Base-by-base conservation (phyloP, 176 grass and related monocot species). In the Oryza glaberrima region DNA sequence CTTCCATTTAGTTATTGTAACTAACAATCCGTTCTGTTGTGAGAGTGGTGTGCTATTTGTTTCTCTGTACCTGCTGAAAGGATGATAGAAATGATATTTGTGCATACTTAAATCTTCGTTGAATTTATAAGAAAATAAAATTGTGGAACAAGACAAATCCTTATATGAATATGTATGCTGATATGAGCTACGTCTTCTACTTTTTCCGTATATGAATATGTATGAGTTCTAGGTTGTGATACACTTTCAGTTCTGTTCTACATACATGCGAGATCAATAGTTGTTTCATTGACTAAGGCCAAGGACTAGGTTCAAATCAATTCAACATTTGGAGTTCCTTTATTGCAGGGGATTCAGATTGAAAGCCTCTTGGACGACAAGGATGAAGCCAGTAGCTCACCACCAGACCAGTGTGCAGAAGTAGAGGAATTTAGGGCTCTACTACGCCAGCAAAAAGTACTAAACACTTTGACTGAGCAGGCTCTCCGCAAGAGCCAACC, bases 401-500 rank as follows among this genome's bases (percentile, higher is more conserved):
- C 71, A 70, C 68, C 56, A 7, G 86, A 76, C 45, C 83, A 82
- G 47, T 86, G 86, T 46, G 47, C 67, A 43, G 90, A 99, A 85
- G 77, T 67, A 60, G 93, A 94, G 78, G 96, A 98, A 90, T 85
- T 90, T 49, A 94, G 82, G 77, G 56, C 65, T 82, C 71, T 94
- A 43, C 13, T 91, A 10, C 90, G 87, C 56, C 90, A 91, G 38
- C 93, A 94, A 70, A 99, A 92, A 88, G 60, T 94, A 61, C 64
- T 96, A 9, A 73, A 87, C 51, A 91, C 82, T 83, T 88, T 96
- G 84, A 99, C 96, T 40, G 93, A 94, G 47, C 94, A 99, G 81
- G 96, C 96, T 85, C 91, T 99, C 56, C 84, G 90, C 30, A 99
- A 96, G 86, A 92, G 88, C 73, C 96, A 94, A 30, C 96, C 96